phyloP scores from a whole-genome alignment of 495 filamentous ascomycete genomes.

The Aspergillus olivimuriae region DNA sequence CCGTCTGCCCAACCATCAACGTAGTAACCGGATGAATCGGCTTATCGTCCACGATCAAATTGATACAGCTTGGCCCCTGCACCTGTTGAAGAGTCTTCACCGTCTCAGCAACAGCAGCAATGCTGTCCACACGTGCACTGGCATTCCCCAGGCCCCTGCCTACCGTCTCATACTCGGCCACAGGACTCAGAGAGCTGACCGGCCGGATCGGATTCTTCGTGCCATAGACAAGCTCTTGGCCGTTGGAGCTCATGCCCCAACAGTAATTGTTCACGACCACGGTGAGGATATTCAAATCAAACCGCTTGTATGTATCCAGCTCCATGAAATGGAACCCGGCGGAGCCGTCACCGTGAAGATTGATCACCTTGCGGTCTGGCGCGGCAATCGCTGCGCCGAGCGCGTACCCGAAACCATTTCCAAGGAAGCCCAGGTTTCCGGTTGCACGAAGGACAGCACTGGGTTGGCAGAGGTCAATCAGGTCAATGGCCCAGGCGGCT shows the following conservation, averaged over 20 bases:
- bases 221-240: slow-evolving; percentile 23
- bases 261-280: slow-evolving; percentile 23
- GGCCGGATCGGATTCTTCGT: slow-evolving; percentile 9
- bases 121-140: slow-evolving; percentile 5
- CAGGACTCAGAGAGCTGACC: slow-evolving; percentile 17
- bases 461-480: slow-evolving; percentile 7
- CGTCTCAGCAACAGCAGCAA: slow-evolving; percentile 11
- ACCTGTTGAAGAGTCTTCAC: slow-evolving; percentile 9
- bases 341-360: slow-evolving; percentile 22
- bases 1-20: slow-evolving; percentile 21
- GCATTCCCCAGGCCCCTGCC: slow-evolving; percentile 19
- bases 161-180: slow-evolving; percentile 20
- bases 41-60: slow-evolving; percentile 22
- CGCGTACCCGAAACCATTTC: slow-evolving; percentile 22
- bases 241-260: slow-evolving; percentile 27
- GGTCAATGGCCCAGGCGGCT: slow-evolving; percentile 14
- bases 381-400: slow-evolving; percentile 19
- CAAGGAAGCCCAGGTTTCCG: slow-evolving; percentile 19
- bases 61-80: slow-evolving; percentile 16
- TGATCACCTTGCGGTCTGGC: slow-evolving; percentile 17
- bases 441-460: slow-evolving; percentile 16
- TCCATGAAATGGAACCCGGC: slow-evolving; percentile 26
- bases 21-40: slow-evolving; percentile 23
- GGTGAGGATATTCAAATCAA: slow-evolving; percentile 20
- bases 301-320: slow-evolving; percentile 22